Percentiles rank a stretch among this genome's conserved stretches.
Conservation (phyloP, 1,284 basidiomycete species). For the Cryptococcus sp. region DNA sequence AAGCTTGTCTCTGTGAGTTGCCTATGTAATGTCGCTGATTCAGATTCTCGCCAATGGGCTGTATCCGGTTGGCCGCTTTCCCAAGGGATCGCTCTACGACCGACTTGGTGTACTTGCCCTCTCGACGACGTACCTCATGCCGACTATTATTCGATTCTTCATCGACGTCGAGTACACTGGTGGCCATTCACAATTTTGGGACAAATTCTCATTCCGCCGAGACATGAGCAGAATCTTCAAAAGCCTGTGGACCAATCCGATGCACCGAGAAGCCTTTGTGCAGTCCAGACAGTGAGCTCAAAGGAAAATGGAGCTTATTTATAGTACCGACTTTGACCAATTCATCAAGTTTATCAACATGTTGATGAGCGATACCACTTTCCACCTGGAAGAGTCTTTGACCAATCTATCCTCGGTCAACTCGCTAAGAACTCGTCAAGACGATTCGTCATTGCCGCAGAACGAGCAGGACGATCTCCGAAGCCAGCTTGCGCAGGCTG, state of each 20-base stretch:
- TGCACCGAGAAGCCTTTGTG: slow-evolving; percentile 76
- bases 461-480: slow-evolving; percentile 82
- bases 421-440: slow-evolving; percentile 78
- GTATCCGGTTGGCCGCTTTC: slow-evolving; percentile 67
- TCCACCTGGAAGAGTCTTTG: slow-evolving; percentile 93
- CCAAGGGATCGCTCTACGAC: slow-evolving; percentile 72
- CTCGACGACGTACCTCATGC: slow-evolving; percentile 83
- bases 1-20: slow-evolving; percentile 81
- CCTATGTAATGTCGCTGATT: background rate
- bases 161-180: slow-evolving; percentile 98
- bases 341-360: slow-evolving; percentile 95
- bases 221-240: slow-evolving; percentile 81
- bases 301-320: background rate
- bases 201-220: slow-evolving; percentile 53
- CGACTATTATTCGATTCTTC: slow-evolving; percentile 89
- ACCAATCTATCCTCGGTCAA: slow-evolving; percentile 84
- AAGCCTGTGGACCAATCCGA: slow-evolving; percentile 80
- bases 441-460: slow-evolving; percentile 56
- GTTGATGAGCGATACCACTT: slow-evolving; percentile 99
- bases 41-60: slow-evolving; percentile 81
- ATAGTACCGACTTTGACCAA: slow-evolving; percentile 76
- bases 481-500: slow-evolving; percentile 67
- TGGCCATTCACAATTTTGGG: slow-evolving; percentile 90
- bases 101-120: slow-evolving; percentile 77
- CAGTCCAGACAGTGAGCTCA: slow-evolving; percentile 63